Conservation (phyloP, 345 rosid genomes). For the Draba incana region DNA sequence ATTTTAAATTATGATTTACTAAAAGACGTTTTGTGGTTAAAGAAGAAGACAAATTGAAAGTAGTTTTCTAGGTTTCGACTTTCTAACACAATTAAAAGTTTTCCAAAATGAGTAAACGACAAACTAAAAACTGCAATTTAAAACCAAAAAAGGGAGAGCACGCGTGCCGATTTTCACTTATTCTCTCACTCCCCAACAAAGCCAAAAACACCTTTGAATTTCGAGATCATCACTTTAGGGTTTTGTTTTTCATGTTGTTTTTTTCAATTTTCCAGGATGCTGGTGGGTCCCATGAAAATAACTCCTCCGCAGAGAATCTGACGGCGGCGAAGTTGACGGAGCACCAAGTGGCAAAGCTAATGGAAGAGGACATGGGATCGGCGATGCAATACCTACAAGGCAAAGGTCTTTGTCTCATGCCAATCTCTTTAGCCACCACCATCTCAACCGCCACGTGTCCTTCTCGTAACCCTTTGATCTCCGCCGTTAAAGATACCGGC, state of each 20-base stretch:
- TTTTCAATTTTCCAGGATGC: constrained; percentile 24
- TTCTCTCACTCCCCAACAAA: constrained; percentile 52
- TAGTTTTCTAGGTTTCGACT: constrained; percentile 19
- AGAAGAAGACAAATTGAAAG: constrained; percentile 23
- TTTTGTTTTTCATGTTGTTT: neutral
- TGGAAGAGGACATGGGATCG: constrained; percentile 98
- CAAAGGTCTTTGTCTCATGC: constrained; percentile 97
- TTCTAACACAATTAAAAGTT: constrained; percentile 26
- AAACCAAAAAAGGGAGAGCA: constrained; percentile 49
- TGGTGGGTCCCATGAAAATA: constrained; percentile 44
- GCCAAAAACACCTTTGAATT: neutral
- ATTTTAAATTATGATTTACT: neutral
- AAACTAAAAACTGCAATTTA: constrained; percentile 56
- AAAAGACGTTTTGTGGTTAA: neutral
- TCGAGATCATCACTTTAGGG: constrained; percentile 32
- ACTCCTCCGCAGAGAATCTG: constrained; percentile 35
- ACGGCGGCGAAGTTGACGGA: constrained; percentile 61
- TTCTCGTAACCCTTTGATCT: constrained; percentile 46
- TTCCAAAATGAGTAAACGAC: constrained; percentile 45
- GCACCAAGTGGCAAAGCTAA: constrained; percentile 88
- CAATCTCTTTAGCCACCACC: constrained; percentile 91
- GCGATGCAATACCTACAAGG: constrained; percentile 99
- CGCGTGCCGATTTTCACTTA: constrained; percentile 76
- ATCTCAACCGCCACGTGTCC: constrained; percentile 79
- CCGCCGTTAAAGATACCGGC: constrained; percentile 44